Evolutionary conservation across 768 basidiomycete genomes (phyloP), one percentile per base, ranked within the genome.

Genomic region (Hortiboletus flavorubellus): DNA sequence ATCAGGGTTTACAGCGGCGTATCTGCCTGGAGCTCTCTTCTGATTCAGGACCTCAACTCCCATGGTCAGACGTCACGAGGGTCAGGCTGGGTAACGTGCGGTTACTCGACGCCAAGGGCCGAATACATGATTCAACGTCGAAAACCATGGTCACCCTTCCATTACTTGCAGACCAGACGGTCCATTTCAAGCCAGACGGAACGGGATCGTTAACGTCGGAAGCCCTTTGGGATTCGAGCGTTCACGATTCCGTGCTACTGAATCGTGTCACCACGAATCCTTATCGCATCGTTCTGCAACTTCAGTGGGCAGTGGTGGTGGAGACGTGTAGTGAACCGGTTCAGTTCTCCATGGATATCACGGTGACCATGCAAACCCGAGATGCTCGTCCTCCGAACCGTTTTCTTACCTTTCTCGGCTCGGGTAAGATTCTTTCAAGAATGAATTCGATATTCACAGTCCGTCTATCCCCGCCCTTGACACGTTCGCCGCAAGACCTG

Each of bases 1-100:
- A 91, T 63, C 97, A 99, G 73, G 97, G 97, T 29, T 73, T 98
- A 26, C 97, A 99, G 68, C 80, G 97, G 21, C 84, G 91, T 12
- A 72, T 99, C 47, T 73, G 80, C 35, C 71, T 99, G 54, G 82
- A 81, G 1, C 75, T 98, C 33, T 85, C 84, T 15, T 96, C 91
- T 49, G 88, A 92, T 65, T 96, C 96, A 12, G 96, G 96, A 1
- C 82, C 80, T 40, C 89, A 95, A 59, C 80, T 98, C 49, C 91
- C 91, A 1, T 98, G 94, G 95, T 80, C 80, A 23, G 85, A 87
- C 56, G 76, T 97, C 38, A 83, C 82, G 2, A 86, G 83, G 63
- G 77, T 95, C 49, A 83, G 84, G 37, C 71, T 95, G 15, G 92
- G 93, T 26, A 88, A 93, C 67, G 80, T 98, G 18, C 85, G 96